A percentile compares a stretch with the other conserved stretches of the same genome.
phyloP scores from a whole-genome alignment of 768 basidiomycete genomes.

The Russula foetens region DNA sequence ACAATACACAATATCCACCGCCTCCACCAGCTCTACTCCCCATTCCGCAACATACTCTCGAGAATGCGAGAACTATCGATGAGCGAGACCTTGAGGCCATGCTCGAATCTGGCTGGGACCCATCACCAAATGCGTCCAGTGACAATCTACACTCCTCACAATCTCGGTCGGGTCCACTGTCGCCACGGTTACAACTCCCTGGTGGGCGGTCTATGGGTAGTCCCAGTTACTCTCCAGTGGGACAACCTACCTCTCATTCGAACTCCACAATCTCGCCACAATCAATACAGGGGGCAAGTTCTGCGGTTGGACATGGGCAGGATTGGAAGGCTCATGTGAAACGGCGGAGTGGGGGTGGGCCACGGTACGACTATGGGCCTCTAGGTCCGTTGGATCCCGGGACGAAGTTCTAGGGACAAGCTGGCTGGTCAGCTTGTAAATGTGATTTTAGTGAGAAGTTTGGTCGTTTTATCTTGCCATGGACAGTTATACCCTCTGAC shows the following conservation, averaged over 20 bases:
- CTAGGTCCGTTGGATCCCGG: conserved; percentile 37
- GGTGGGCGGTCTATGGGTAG: conserved; percentile 32
- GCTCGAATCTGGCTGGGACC: conserved; percentile 85
- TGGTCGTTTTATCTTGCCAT: conserved; percentile 12
- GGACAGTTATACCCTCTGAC: conserved; percentile 15
- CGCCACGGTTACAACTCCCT: conserved; percentile 54
- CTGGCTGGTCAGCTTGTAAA: conserved; percentile 12
- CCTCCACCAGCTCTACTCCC: conserved; percentile 66
- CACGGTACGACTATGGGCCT: conserved; percentile 37
- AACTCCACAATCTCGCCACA: conserved; percentile 28
- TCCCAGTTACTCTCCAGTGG: conserved; percentile 12
- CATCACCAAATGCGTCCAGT: conserved; percentile 37
- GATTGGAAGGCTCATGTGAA: conserved; percentile 35
- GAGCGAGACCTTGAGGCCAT: conserved; percentile 83
- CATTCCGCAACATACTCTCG: conserved; percentile 33
- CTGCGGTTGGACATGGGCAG: conserved; percentile 25
- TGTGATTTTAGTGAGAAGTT: conserved; percentile 4
- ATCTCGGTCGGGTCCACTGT: conserved; percentile 29
- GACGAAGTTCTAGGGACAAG: conserved; percentile 20
- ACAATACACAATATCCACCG: conserved; percentile 67
- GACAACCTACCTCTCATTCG: conserved; percentile 16
- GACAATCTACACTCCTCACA: conserved; percentile 26
- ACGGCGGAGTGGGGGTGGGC: conserved; percentile 33
- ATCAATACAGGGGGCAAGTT: conserved; percentile 28
- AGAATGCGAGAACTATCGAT: conserved; percentile 43